A percentile compares a stretch with the other conserved stretches of the same genome.
These are phyloP conservation scores for Arthrobotrys sphaeroides DNA, from an alignment of 2,329 filamentous ascomycete species.

Conservation along the genomic window DNA sequence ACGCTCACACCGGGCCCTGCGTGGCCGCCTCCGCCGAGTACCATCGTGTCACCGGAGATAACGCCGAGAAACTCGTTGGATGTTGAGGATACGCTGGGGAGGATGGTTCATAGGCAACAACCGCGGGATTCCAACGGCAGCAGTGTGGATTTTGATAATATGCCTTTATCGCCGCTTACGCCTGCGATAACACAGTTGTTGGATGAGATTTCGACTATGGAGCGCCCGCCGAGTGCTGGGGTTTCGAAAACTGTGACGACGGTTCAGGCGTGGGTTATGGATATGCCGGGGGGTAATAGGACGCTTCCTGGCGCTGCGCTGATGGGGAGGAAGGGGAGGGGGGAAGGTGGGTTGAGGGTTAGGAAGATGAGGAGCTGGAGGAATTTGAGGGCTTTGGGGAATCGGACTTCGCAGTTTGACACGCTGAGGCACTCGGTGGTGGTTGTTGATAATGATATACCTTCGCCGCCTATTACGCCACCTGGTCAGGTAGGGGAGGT, in stretches of 20 bases:
- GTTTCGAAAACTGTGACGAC: conserved; percentile 35
- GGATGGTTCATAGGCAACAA: conserved; percentile 1
- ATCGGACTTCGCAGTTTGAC: conserved; percentile 38
- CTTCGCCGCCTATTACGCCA: conserved; percentile 51
- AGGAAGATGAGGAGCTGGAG: conserved; percentile 50
- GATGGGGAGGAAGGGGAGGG: conserved; percentile 1
- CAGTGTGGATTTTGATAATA: conserved; percentile 13
- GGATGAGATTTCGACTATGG: conserved; percentile 40
- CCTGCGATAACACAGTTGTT: conserved; percentile 29
- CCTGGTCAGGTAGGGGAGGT: conserved; percentile 1
- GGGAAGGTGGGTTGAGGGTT: conserved; percentile 17
- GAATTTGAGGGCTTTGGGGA: conserved; percentile 46
- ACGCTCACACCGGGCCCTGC: conserved; percentile 46
- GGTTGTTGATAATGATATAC: conserved; percentile 6
- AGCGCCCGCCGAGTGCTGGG: conserved; percentile 31
- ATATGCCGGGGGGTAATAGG: conserved; percentile 28
- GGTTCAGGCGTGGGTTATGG: conserved; percentile 50
- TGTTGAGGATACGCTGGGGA: not conserved
- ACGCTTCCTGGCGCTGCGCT: not conserved
- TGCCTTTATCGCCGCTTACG: conserved; percentile 28
- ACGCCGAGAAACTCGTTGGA: conserved; percentile 43
- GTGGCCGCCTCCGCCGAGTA: conserved; percentile 46
- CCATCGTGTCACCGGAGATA: conserved; percentile 37
- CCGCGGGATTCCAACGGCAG: conserved; percentile 20
- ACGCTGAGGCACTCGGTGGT: conserved; percentile 1